These are phyloP conservation scores for Blastobotrys raffinosifermentans DNA, from an alignment of 1,139 yeast species.

Conservation along the genomic window DNA sequence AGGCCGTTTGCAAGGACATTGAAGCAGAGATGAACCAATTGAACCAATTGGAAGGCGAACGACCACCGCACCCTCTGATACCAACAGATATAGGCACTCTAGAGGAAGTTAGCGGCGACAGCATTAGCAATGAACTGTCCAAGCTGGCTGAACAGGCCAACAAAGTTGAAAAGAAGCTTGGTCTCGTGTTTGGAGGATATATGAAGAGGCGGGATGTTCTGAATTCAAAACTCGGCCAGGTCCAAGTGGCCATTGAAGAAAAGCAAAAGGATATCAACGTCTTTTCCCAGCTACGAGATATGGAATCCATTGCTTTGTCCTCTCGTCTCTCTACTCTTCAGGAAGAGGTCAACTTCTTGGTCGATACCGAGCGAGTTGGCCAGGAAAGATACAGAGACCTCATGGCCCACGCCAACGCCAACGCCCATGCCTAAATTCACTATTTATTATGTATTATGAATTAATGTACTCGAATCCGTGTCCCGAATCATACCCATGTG, in stretches of 20 bases:
- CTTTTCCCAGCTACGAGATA: conserved; percentile 23
- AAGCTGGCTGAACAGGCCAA: conserved; percentile 30
- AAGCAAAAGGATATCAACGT: conserved; percentile 27
- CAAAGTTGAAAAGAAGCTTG: conserved; percentile 33
- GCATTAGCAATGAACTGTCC: conserved; percentile 19
- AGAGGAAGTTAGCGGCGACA: conserved; percentile 14
- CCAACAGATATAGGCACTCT: too few species aligned
- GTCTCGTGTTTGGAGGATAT: conserved; percentile 35
- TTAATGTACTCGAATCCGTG: too few species aligned
- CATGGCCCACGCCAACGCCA: not conserved
- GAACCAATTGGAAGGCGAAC: not conserved
- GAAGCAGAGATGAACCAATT: conserved; percentile 23
- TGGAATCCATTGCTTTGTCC: conserved; percentile 35
- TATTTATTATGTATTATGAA: too few species aligned
- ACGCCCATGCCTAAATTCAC: too few species aligned
- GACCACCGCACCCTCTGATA: not conserved
- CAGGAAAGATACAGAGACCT: conserved; percentile 32
- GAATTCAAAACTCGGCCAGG: conserved; percentile 25
- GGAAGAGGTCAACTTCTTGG: conserved; percentile 37
- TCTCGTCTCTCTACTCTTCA: conserved; percentile 34
- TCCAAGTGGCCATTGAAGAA: conserved; percentile 28
- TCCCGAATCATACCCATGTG: too few species aligned
- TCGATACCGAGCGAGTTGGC: conserved; percentile 36
- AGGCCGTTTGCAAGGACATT: conserved; percentile 33
- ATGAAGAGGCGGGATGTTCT: conserved; percentile 31